A percentile compares a stretch with the other conserved stretches of the same genome.
Evolutionary conservation across 306 rosid genomes (phyloP).

Genomic region (Cicer bijugum): DNA sequence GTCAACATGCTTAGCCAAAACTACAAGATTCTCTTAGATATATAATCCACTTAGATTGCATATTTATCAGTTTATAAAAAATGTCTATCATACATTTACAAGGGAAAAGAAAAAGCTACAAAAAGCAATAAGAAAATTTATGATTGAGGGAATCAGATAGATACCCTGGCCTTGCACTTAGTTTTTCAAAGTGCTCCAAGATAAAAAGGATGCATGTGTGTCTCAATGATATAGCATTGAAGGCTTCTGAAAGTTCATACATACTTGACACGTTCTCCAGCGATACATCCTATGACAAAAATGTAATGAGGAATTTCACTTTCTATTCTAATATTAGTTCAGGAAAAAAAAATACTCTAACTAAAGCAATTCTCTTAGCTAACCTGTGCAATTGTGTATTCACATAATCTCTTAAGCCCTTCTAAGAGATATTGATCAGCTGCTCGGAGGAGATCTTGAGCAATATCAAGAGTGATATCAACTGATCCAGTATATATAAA

Average conservation of each 20-base stretch:
- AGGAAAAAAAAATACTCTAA: slow-evolving; percentile 32
- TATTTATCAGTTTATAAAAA: slow-evolving; percentile 3
- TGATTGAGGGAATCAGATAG: slow-evolving; percentile 42
- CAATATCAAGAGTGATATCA: slow-evolving; percentile 76
- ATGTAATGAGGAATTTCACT: slow-evolving; percentile 32
- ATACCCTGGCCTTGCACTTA: slow-evolving; percentile 87
- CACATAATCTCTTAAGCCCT: slow-evolving; percentile 95
- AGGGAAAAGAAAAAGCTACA: slow-evolving; percentile 21
- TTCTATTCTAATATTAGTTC: slow-evolving; percentile 41
- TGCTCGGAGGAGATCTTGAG: slow-evolving; percentile 98
- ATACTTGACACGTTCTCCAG: slow-evolving; percentile 83
- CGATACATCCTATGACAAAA: slow-evolving; percentile 76
- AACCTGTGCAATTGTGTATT: slow-evolving; percentile 94
- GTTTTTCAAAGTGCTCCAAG: slow-evolving; percentile 86
- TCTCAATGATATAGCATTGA: slow-evolving; percentile 84
- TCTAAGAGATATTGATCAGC: slow-evolving; percentile 99
- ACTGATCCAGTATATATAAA: slow-evolving; percentile 96
- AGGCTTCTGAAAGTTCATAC: slow-evolving; percentile 99
- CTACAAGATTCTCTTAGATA: slow-evolving; percentile 8
- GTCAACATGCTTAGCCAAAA: slow-evolving; percentile 29
- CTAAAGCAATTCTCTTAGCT: slow-evolving; percentile 32
- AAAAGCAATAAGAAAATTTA: slow-evolving; percentile 9
- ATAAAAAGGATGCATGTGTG: slow-evolving; percentile 90
- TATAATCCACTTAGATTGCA: slow-evolving; percentile 12
- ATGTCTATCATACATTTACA: background rate